Evolutionary conservation across 345 rosid genomes (phyloP).

Genomic region (Citrus inodora): DNA sequence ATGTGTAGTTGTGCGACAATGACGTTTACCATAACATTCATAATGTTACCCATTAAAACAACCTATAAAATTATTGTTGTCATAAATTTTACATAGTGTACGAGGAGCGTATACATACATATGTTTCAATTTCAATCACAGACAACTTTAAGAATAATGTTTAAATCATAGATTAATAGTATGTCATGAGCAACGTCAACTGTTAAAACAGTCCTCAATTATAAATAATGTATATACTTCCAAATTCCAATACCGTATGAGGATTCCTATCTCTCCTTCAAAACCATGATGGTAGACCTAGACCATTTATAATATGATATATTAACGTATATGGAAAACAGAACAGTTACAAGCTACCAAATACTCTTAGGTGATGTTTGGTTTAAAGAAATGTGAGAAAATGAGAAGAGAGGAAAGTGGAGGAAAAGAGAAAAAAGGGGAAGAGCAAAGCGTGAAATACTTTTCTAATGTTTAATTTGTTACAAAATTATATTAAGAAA

Average conservation of each 20-base stretch:
- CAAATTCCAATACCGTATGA: not conserved
- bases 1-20: fast-evolving
- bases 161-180: not conserved
- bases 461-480: too few species aligned
- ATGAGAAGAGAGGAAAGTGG: too few species aligned
- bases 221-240: not conserved
- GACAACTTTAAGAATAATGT: not conserved
- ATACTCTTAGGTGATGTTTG: too few species aligned
- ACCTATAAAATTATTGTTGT: too few species aligned
- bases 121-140: not conserved
- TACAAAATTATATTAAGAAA: too few species aligned
- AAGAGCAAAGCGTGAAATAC: fast-evolving
- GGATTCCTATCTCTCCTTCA: not conserved
- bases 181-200: too few species aligned
- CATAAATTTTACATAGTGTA: not conserved
- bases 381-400: too few species aligned
- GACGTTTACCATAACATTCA: not conserved
- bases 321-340: not conserved
- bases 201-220: too few species aligned
- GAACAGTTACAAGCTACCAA: not conserved
- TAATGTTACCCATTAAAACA: not conserved
- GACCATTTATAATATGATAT: not conserved
- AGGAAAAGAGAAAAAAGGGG: too few species aligned
- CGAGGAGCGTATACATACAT: not conserved
- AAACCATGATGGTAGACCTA: not conserved